Evolutionary conservation across 148 eudicot genomes (phyloP).

Genomic region (Silene conica): DNA sequence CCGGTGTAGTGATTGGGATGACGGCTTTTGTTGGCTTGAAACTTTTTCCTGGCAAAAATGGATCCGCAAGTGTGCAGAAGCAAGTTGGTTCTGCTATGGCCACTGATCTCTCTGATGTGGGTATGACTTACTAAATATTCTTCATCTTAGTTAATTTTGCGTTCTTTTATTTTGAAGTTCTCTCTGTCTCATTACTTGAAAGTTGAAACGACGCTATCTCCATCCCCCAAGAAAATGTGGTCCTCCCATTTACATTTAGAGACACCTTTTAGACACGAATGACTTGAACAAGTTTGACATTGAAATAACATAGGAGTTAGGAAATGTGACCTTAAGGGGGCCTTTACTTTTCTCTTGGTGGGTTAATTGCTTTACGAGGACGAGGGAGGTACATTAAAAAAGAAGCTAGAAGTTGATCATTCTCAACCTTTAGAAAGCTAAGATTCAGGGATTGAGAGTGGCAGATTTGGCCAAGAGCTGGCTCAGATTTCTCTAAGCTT

Average conservation of each 20-base stretch:
- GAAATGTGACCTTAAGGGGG: not conserved
- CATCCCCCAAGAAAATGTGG: not conserved
- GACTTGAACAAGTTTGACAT: not conserved
- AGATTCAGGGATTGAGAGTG: not conserved
- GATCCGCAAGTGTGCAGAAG: conserved; percentile 32
- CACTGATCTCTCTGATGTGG: conserved; percentile 71
- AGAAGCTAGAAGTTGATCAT: not conserved
- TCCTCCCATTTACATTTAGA: not conserved
- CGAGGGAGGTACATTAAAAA: not conserved
- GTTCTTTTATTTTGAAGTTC: not conserved
- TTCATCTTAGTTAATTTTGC: not conserved
- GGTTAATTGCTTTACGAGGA: not conserved
- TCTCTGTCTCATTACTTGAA: not conserved
- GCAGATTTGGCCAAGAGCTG: not conserved
- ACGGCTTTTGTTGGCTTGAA: conserved; percentile 65
- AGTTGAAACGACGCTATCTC: not conserved
- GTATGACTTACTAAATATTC: conserved; percentile 40
- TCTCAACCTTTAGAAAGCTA: not conserved
- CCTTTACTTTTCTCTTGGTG: not conserved
- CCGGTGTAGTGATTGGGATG: conserved; percentile 84
- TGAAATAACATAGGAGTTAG: not conserved
- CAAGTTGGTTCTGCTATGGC: conserved; percentile 54
- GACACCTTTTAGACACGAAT: not conserved
- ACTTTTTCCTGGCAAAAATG: conserved; percentile 42
- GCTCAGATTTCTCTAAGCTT: not conserved